Evolutionary conservation across 306 rosid species (phyloP).

Genomic region (Coriaria nepalensis): DNA sequence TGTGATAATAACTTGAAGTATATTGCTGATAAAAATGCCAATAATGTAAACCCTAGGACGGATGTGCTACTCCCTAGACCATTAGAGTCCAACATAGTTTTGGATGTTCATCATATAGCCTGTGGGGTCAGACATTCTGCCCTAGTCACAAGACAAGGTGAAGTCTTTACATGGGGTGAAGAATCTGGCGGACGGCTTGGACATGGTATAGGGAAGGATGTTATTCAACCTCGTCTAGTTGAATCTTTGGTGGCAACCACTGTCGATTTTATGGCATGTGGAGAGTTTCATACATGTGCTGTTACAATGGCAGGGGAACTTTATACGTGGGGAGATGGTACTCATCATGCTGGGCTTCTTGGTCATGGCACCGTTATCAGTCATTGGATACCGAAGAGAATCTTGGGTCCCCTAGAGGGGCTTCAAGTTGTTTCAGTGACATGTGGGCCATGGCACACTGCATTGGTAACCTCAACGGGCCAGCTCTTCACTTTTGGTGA

Average conservation of each 20-base stretch:
- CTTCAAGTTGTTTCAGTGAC: conserved; percentile 80
- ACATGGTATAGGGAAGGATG: conserved; percentile 86
- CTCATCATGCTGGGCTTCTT: conserved; percentile 60
- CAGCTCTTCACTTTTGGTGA: conserved; percentile 92
- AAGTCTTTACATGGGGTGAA: conserved; percentile 95
- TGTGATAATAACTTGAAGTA: conserved; percentile 76
- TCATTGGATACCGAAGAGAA: conserved; percentile 88
- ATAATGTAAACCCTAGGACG: conserved; percentile 37
- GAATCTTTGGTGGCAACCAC: conserved; percentile 65
- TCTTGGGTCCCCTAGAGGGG: conserved; percentile 84
- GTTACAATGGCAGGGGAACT: conserved; percentile 94
- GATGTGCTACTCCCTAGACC: conserved; percentile 72
- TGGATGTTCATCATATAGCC: conserved; percentile 80
- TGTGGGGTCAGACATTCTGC: conserved; percentile 94
- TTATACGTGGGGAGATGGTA: conserved; percentile 91
- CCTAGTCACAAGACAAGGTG: conserved; percentile 85
- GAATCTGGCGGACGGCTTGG: conserved; percentile 98
- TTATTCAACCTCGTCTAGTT: conserved; percentile 75
- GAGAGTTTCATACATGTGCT: conserved; percentile 95
- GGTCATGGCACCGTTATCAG: conserved; percentile 82
- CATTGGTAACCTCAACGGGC: conserved; percentile 87
- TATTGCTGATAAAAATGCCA: conserved; percentile 49
- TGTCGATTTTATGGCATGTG: conserved; percentile 84
- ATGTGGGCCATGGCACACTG: conserved; percentile 99
- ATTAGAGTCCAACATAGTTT: conserved; percentile 78